Percentiles rank a stretch among this genome's conserved stretches.
Conservation (phyloP, 441 rosid species). For the Aquilaria agallochum region DNA sequence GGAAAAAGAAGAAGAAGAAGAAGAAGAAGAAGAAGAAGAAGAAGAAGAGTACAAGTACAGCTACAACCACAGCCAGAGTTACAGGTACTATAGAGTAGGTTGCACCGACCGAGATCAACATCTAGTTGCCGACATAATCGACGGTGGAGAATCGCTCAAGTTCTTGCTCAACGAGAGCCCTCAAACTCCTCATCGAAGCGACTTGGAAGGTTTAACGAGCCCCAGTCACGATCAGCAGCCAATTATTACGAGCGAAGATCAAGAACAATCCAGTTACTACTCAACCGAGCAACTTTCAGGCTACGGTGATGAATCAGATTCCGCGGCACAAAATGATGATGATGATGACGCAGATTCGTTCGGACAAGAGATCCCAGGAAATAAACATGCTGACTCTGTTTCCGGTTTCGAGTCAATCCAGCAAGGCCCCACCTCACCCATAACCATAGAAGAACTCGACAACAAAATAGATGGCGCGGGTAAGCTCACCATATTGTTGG, state of each 20-base stretch:
- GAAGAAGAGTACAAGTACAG: slow-evolving; percentile 1
- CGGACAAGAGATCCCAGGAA: slow-evolving; percentile 33
- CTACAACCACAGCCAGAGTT: slow-evolving; percentile 1
- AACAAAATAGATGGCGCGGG: slow-evolving; percentile 36
- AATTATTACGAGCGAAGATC: slow-evolving; percentile 21
- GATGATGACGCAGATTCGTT: slow-evolving; percentile 15
- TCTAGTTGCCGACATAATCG: slow-evolving; percentile 61
- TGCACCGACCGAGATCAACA: slow-evolving; percentile 32
- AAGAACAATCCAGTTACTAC: slow-evolving; percentile 22
- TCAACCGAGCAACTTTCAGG: slow-evolving; percentile 47
- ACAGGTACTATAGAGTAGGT: slow-evolving; percentile 36
- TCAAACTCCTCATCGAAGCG: slow-evolving; percentile 4
- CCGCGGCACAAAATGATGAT: slow-evolving; percentile 30
- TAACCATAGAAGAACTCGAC: slow-evolving; percentile 21
- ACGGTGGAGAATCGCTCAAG: slow-evolving; percentile 52
- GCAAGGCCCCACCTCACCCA: slow-evolving; percentile 29
- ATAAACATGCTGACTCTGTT: slow-evolving; percentile 23
- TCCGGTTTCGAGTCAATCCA: slow-evolving; percentile 28
- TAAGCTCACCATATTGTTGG: slow-evolving; percentile 17
- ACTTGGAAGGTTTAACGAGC: slow-evolving; percentile 18
- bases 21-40: not conserved
- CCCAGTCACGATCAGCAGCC: slow-evolving; percentile 19
- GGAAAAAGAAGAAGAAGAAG: slow-evolving; percentile 26
- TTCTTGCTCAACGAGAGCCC: slow-evolving; percentile 26
- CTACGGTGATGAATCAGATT: slow-evolving; percentile 37